Evolutionary conservation across 148 eudicot genomes (phyloP), one percentile per base, ranked within the genome.

Genomic region (Dianthus caryophyllus): DNA sequence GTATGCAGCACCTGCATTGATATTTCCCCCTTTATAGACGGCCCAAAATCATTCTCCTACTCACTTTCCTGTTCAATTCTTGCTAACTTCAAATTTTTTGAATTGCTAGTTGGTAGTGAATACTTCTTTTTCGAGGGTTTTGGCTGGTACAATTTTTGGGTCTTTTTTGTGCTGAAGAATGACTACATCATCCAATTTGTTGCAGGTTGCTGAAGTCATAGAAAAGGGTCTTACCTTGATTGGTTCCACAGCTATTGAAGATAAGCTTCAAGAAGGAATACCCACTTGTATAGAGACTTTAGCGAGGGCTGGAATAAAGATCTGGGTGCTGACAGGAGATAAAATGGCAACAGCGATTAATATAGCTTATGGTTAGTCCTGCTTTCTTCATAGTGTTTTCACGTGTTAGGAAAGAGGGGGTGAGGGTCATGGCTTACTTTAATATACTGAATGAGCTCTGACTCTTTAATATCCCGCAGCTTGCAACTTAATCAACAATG

Each of bases 221-320:
- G 98, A 94, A 69, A 90, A 83, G 77, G 92, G 90, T 64, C 90
- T 94, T 68, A 78, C 80, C 64, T 72, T 90, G 80, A 86, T 94
- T 79, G 98, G 98, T 58, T 78, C 83, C 75, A 90, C 98, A 44
- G 98, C 98, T 65, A 94, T 94, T 64, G 98, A 94, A 84, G 98
- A 94, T 78, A 94, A 90, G 82, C 98, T 94, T 77, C 98, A 94
- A 81, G 98, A 94, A 79, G 98, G 98, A 36, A 97, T 94, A 43
- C 97, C 98, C 30, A 63, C 87, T 18, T 94, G 97, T 61, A 94
- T 94, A 69, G 96, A 94, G 77, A 94, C 98, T 67, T 89, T 94
- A 64, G 79, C 95, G 49, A 87, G 78, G 78, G 98, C 98, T 72
- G 98, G 98, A 74, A 94, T 94, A 38, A 94, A 94, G 83, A 82